Percentiles rank a stretch among this genome's conserved stretches.
phyloP scores from a whole-genome alignment of 1,284 basidiomycete species.

The Vanrija pseudolonga region DNA sequence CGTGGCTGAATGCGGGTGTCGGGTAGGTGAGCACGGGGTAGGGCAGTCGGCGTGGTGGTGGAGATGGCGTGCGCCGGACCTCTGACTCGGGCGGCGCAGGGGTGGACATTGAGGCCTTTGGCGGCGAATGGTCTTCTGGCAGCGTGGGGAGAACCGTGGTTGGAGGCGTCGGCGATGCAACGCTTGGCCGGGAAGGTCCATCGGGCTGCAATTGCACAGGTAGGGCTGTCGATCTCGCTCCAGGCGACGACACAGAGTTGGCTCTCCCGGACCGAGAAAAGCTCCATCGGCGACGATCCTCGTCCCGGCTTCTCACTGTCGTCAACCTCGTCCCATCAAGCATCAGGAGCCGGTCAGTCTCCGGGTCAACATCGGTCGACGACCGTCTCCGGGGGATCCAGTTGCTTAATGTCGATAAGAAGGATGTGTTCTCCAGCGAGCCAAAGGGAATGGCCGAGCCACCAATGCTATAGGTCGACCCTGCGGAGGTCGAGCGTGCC shows the following conservation, averaged over 20 bases:
- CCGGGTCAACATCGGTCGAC: not conserved
- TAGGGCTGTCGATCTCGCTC: no score
- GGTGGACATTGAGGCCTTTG: not conserved
- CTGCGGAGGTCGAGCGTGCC: not conserved
- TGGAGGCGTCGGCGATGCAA: not conserved
- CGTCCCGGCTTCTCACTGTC: no score
- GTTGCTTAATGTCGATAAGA: not conserved
- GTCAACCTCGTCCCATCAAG: no score
- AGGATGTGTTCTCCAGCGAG: not conserved
- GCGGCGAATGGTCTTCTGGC: constrained; percentile 1
- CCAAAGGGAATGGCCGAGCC: not conserved
- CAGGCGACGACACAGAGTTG: no score
- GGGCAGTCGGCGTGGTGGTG: constrained; percentile 7
- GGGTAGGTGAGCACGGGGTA: constrained; percentile 30
- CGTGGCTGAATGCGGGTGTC: constrained; percentile 30
- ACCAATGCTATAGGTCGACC: not conserved
- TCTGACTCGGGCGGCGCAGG: not conserved
- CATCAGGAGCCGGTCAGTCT: no score
- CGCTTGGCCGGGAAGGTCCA: no score
- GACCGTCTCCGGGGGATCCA: not conserved
- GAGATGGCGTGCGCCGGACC: not conserved
- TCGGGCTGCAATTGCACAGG: no score
- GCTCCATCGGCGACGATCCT: no score
- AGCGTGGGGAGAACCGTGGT: constrained; percentile 1
- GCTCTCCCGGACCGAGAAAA: no score